Conservation (phyloP, 176 grass and related monocot genomes). For the Saccharum officinarum region DNA sequence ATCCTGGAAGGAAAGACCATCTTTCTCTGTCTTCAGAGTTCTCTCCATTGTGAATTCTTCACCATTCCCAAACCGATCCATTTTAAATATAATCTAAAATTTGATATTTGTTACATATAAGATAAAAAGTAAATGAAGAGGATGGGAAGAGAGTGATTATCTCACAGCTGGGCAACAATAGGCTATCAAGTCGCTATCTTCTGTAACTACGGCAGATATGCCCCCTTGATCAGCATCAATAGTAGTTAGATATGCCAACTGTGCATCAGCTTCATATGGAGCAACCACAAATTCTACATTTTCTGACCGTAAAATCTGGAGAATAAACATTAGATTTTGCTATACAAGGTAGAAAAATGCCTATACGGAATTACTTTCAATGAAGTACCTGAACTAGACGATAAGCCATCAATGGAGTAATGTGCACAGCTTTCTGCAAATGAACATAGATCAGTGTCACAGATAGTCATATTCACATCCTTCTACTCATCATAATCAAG, state of each 20-base stretch:
- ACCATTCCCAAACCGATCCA: constrained; percentile 83
- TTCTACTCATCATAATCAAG: neutral
- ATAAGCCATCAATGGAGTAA: constrained; percentile 88
- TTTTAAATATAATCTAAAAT: constrained; percentile 91
- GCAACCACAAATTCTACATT: constrained; percentile 73
- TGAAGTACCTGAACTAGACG: constrained; percentile 72
- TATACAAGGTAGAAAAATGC: constrained; percentile 6
- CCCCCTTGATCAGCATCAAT: constrained; percentile 67
- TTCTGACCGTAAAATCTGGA: constrained; percentile 65
- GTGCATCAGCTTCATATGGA: constrained; percentile 93
- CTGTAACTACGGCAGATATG: constrained; percentile 78
- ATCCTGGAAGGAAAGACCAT: constrained; percentile 58
- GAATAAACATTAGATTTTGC: constrained; percentile 18
- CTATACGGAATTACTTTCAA: constrained; percentile 13
- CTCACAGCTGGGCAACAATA: constrained; percentile 77
- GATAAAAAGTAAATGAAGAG: neutral
- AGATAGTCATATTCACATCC: neutral
- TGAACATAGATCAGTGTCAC: constrained; percentile 17
- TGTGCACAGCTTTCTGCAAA: constrained; percentile 76
- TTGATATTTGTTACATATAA: constrained; percentile 23
- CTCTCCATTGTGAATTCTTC: constrained; percentile 75
- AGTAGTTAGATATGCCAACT: constrained; percentile 73
- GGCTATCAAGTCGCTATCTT: constrained; percentile 90
- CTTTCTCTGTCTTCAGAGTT: constrained; percentile 44
- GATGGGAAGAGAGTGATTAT: neutral